phyloP scores from a whole-genome alignment of 2,329 filamentous ascomycete species.

The Fusarium devonianum region DNA sequence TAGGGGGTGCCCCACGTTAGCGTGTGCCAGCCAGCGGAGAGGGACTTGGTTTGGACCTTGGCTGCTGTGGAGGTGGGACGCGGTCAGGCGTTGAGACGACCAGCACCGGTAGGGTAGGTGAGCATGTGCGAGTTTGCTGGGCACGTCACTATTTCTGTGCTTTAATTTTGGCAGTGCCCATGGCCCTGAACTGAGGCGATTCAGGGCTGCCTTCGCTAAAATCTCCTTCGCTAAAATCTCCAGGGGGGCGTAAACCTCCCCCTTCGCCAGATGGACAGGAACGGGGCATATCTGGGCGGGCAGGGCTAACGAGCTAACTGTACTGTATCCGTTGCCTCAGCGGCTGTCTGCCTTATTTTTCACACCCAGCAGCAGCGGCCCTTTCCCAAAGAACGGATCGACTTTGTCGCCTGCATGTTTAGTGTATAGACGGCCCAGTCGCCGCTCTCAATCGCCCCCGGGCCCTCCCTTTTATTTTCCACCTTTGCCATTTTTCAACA shows the following conservation, averaged over 20 bases:
- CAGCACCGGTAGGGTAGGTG: constrained; percentile 11
- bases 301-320: no score
- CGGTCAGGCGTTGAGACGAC: constrained; percentile 38
- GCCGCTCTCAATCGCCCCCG: constrained; percentile 33
- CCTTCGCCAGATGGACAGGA: no score
- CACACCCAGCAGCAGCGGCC: no score
- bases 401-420: constrained; percentile 21
- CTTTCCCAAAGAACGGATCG: constrained; percentile 10
- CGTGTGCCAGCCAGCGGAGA: no score
- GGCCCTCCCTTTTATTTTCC: no score
- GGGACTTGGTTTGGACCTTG: constrained; percentile 10
- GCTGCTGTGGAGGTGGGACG: constrained; percentile 39
- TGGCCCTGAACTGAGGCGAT: constrained; percentile 10
- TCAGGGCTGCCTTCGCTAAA: constrained; percentile 8
- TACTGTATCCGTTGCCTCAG: no score
- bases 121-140: constrained; percentile 5
- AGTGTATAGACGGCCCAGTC: constrained; percentile 26
- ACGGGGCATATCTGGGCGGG: no score
- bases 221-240: no score
- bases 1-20: no score
- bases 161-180: constrained; percentile 14
- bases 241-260: no score
- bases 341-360: no score
- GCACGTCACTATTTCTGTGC: constrained; percentile 7
- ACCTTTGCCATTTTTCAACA: no score